Conservation (phyloP, 768 basidiomycete genomes). For the Crassisporium funariophilum region DNA sequence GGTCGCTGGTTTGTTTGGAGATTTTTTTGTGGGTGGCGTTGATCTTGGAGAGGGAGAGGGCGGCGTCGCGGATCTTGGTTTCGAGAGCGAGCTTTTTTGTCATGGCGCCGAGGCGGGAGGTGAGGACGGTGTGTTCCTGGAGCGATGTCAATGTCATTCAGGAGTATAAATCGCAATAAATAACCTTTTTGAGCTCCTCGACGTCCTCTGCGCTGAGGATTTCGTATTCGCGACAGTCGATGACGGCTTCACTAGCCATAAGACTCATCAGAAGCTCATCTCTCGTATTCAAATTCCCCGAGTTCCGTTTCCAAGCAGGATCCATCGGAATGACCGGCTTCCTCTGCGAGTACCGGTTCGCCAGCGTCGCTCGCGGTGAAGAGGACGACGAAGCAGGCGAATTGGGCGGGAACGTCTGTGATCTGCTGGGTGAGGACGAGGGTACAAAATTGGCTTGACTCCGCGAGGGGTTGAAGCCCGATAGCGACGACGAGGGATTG, state of each 20-base stretch:
- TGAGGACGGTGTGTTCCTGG: conserved; percentile 76
- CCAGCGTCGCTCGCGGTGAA: conserved; percentile 38
- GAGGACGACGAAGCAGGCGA: conserved; percentile 43
- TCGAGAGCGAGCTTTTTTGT: conserved; percentile 78
- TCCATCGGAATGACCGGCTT: conserved; percentile 35
- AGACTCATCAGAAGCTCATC: conserved; percentile 90
- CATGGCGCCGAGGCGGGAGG: conserved; percentile 64
- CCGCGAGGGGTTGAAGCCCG: conserved; percentile 1
- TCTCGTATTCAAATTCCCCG: conserved; percentile 53
- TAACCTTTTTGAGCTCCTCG: conserved; percentile 51
- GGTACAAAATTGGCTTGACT: conserved; percentile 1
- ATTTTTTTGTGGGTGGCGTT: conserved; percentile 59
- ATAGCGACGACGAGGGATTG: conserved; percentile 24
- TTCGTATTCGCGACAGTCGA: conserved; percentile 85
- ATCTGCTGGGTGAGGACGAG: too few relatives aligned
- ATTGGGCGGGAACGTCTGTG: too few relatives aligned
- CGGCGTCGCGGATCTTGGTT: conserved; percentile 87
- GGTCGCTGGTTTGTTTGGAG: conserved; percentile 68
- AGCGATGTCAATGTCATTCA: conserved; percentile 10
- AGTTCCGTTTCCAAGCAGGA: conserved; percentile 44
- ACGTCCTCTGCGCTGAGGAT: conserved; percentile 63
- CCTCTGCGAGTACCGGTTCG: conserved; percentile 33
- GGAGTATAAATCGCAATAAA: conserved; percentile 3
- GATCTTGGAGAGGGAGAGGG: conserved; percentile 70
- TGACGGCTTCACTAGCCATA: conserved; percentile 89